These are phyloP conservation scores for Funneliformis geosporum DNA, from an alignment of 192 early-diverging fungal genomes.

Conservation along the genomic window DNA sequence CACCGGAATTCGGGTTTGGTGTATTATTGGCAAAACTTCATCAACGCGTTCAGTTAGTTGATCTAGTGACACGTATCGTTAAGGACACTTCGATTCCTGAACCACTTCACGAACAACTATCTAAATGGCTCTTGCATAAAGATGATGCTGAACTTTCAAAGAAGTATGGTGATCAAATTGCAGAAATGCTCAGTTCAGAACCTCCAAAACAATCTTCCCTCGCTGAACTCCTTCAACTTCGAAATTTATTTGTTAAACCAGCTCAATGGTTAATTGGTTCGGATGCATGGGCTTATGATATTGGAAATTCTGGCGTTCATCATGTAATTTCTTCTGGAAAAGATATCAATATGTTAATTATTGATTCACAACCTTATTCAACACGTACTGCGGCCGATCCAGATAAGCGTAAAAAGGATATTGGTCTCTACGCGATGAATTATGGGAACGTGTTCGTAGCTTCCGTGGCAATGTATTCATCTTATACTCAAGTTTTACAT, in stretches of 20 bases:
- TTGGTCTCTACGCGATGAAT: slow-evolving; percentile 95
- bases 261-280: slow-evolving; percentile 91
- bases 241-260: slow-evolving; percentile 55
- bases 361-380: slow-evolving; percentile 86
- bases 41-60: slow-evolving; percentile 65
- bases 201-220: slow-evolving; percentile 26
- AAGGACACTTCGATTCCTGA: slow-evolving; percentile 53
- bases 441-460: slow-evolving; percentile 91
- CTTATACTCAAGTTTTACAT: slow-evolving; percentile 85
- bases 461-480: slow-evolving; percentile 83
- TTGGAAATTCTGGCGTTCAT: slow-evolving; percentile 88
- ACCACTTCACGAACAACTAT: slow-evolving; percentile 60
- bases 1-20: slow-evolving; percentile 89
- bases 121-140: slow-evolving; percentile 65
- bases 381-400: slow-evolving; percentile 46
- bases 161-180: slow-evolving; percentile 49
- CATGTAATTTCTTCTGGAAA: slow-evolving; percentile 82
- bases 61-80: slow-evolving; percentile 59
- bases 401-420: slow-evolving; percentile 85
- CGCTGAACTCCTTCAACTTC: slow-evolving; percentile 43
- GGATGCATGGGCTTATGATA: slow-evolving; percentile 84
- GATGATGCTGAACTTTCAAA: slow-evolving; percentile 58
- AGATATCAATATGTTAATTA: slow-evolving; percentile 87
- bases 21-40: slow-evolving; percentile 67
- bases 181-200: slow-evolving; percentile 34